Conservation (phyloP, 2,329 filamentous ascomycete species). For the Cordyceps tenuipes region DNA sequence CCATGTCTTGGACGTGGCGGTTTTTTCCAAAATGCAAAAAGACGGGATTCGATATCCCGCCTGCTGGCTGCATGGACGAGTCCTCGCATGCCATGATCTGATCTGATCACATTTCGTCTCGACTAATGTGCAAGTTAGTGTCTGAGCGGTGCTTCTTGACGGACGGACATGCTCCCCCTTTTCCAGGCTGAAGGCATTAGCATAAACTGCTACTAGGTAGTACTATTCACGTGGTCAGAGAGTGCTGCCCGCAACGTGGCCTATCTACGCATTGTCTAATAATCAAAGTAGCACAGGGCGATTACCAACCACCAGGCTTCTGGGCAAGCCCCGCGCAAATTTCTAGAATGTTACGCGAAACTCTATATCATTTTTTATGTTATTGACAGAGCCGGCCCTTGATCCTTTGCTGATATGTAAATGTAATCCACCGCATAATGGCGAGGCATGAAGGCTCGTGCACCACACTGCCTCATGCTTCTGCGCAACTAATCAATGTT, state of each 20-base stretch:
- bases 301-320: background rate
- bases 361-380: background rate
- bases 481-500: background rate
- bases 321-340: background rate
- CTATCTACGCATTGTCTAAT: background rate
- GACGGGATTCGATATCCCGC: background rate
- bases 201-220: background rate
- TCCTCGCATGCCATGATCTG: background rate
- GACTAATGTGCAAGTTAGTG: background rate
- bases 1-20: constrained; percentile 4
- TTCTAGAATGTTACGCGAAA: background rate
- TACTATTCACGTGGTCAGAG: background rate
- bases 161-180: background rate
- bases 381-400: background rate
- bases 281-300: background rate
- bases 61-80: background rate
- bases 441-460: background rate
- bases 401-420: background rate
- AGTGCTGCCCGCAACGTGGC: background rate
- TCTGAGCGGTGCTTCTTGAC: background rate
- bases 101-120: background rate
- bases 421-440: background rate
- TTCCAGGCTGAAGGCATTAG: background rate
- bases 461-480: background rate
- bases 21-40: background rate